Conservation (phyloP, 768 basidiomycete genomes). For the Leccinum disarticulatum region DNA sequence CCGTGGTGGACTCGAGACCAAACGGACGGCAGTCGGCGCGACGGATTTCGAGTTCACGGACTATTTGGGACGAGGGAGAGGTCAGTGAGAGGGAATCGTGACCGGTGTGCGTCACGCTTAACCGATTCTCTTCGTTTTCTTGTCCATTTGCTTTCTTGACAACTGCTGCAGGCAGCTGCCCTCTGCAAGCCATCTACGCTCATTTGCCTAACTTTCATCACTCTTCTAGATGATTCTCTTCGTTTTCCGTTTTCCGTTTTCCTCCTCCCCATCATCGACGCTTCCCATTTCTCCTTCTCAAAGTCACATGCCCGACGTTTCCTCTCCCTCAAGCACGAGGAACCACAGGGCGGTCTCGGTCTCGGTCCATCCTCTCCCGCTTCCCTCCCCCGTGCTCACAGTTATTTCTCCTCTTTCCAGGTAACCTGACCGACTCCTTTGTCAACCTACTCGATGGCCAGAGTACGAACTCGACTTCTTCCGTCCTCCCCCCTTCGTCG, state of each 20-base stretch:
- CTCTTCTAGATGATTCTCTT: too few relatives aligned
- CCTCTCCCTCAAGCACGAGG: slow-evolving; percentile 21
- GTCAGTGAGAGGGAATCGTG: slow-evolving; percentile 58
- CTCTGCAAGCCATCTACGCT: too few relatives aligned
- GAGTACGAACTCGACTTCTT: slow-evolving; percentile 9
- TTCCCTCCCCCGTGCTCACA: not conserved
- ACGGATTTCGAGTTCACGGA: slow-evolving; percentile 87
- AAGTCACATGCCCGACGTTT: slow-evolving; percentile 36
- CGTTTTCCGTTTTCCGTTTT: slow-evolving; percentile 5
- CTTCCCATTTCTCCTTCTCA: slow-evolving; percentile 40
- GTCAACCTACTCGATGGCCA: not conserved
- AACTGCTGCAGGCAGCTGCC: too few relatives aligned
- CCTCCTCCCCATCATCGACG: slow-evolving; percentile 28
- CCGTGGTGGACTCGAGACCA: slow-evolving; percentile 59
- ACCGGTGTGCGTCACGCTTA: slow-evolving; percentile 74
- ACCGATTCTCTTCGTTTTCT: too few relatives aligned
- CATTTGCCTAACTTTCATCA: too few relatives aligned
- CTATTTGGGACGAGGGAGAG: slow-evolving; percentile 83
- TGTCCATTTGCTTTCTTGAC: too few relatives aligned
- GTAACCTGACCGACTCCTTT: not conserved
- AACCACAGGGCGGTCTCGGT: slow-evolving; percentile 16
- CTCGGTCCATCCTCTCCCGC: slow-evolving; percentile 10
- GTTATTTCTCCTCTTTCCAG: not conserved
- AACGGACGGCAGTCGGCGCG: slow-evolving; percentile 41
- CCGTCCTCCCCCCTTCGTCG: slow-evolving; percentile 10